Conservation (phyloP, 2,329 filamentous ascomycete species). For the Colletotrichum abscissum region DNA sequence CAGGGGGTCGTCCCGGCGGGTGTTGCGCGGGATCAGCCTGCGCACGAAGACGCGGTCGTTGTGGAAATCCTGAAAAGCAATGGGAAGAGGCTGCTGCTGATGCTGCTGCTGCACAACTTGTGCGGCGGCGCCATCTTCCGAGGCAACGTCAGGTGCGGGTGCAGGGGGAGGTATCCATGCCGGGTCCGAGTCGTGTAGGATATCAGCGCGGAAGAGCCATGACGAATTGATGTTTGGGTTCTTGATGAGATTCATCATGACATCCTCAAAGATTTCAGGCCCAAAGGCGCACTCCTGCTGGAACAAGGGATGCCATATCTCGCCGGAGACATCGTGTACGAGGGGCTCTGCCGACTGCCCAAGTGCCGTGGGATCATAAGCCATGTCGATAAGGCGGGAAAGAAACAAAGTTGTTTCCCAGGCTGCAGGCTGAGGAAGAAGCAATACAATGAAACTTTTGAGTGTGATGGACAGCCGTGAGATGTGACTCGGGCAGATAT, state of each 20-base stretch:
- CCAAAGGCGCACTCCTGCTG: constrained; percentile 71
- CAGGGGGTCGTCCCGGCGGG: constrained; percentile 77
- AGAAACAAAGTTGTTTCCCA: constrained; percentile 9
- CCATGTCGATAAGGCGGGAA: constrained; percentile 40
- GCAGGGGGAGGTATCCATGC: constrained; percentile 36
- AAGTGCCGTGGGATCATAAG: constrained; percentile 48
- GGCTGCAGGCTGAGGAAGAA: constrained; percentile 21
- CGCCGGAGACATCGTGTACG: constrained; percentile 48
- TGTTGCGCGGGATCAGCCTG: constrained; percentile 84
- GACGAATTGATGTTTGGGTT: constrained; percentile 85
- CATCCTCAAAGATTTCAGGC: constrained; percentile 70
- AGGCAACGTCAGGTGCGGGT: constrained; percentile 26
- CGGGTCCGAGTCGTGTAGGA: constrained; percentile 66
- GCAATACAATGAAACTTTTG: constrained; percentile 13
- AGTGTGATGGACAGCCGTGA: constrained; percentile 11
- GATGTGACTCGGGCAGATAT: constrained; percentile 24
- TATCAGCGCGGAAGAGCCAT: constrained; percentile 83
- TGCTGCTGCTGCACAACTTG: not conserved
- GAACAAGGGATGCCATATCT: constrained; percentile 65
- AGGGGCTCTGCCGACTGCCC: constrained; percentile 45
- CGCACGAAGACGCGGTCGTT: constrained; percentile 74
- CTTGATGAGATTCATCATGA: constrained; percentile 79
- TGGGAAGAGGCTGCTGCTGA: constrained; percentile 45
- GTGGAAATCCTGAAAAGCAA: constrained; percentile 58
- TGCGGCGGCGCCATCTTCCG: constrained; percentile 41